These are phyloP conservation scores for Alternaria consortialis DNA, from an alignment of 2,329 filamentous ascomycete species.

Conservation along the genomic window DNA sequence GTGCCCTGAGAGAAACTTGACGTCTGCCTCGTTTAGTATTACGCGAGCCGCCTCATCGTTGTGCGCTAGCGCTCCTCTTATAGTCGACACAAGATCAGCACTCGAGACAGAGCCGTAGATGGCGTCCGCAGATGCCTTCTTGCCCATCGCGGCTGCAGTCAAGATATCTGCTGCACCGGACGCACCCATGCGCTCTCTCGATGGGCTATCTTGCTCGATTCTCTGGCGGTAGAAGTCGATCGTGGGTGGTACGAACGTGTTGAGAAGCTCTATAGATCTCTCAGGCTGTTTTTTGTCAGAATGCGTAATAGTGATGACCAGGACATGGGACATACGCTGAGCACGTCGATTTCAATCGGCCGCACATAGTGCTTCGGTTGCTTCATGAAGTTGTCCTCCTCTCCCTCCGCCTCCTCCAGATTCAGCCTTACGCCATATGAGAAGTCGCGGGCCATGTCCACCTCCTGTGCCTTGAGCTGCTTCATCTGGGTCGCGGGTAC, in stretches of 20 bases:
- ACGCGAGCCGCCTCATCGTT: slow-evolving; percentile 63
- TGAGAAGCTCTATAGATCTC: slow-evolving; percentile 58
- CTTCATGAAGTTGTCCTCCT: slow-evolving; percentile 27
- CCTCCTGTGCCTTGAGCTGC: slow-evolving; percentile 56
- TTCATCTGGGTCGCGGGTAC: slow-evolving; percentile 57
- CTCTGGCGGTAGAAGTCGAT: slow-evolving; percentile 60
- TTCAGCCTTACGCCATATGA: slow-evolving; percentile 52
- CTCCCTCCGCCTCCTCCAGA: slow-evolving; percentile 40
- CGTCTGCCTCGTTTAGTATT: slow-evolving; percentile 59
- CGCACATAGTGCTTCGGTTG: slow-evolving; percentile 42
- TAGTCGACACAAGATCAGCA: slow-evolving; percentile 59
- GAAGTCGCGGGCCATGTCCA: slow-evolving; percentile 58
- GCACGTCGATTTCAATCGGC: slow-evolving; percentile 52
- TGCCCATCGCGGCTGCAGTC: slow-evolving; percentile 46
- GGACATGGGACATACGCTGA: slow-evolving; percentile 47
- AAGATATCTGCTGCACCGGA: slow-evolving; percentile 49
- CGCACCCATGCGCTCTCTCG: slow-evolving; percentile 42
- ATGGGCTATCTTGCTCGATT: slow-evolving; percentile 50
- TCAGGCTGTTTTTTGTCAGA: slow-evolving; percentile 49
- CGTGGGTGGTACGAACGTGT: slow-evolving; percentile 57
- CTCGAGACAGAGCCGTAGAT: slow-evolving; percentile 66
- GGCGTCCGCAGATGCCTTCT: slow-evolving; percentile 40
- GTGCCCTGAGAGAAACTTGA: slow-evolving; percentile 57
- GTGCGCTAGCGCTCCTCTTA: slow-evolving; percentile 59
- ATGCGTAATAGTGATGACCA: not conserved